Conservation (phyloP, 1,139 yeast species). For the Blastobotrys arbuscula region DNA sequence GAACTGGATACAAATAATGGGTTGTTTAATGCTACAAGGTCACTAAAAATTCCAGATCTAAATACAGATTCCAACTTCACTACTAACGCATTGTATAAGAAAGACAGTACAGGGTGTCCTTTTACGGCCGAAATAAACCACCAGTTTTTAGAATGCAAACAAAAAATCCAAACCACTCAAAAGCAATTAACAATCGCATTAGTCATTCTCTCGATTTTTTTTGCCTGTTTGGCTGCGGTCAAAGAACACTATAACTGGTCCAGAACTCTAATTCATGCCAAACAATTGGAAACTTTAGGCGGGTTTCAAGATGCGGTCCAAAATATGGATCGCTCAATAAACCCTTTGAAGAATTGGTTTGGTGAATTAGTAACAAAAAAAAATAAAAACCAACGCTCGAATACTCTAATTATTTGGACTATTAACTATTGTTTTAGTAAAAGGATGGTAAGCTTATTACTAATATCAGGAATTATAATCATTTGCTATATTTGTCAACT, state of each 20-base stretch:
- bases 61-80: too few species aligned
- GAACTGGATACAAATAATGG: neutral
- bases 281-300: constrained; percentile 15
- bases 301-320: constrained; percentile 18
- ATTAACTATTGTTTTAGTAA: constrained; percentile 9
- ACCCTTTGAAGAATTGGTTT: constrained; percentile 10
- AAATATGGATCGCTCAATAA: constrained; percentile 11
- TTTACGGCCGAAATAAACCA: neutral
- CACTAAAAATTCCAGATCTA: neutral
- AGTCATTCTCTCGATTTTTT: constrained; percentile 13
- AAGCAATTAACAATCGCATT: constrained; percentile 1
- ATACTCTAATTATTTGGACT: constrained; percentile 13
- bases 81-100: too few species aligned
- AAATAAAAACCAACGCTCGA: neutral
- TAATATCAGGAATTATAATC: neutral
- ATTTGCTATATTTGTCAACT: neutral
- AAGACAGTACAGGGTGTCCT: constrained; percentile 4
- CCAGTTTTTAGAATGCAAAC: neutral
- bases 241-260: constrained; percentile 19
- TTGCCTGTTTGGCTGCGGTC: constrained; percentile 13
- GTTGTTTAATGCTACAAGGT: neutral
- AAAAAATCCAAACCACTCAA: neutral
- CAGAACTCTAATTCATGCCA: constrained; percentile 13
- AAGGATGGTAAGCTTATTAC: neutral
- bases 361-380: neutral